These are phyloP conservation scores for Meyerozyma elateridarum DNA, from an alignment of 1,139 yeast species.

Conservation along the genomic window DNA sequence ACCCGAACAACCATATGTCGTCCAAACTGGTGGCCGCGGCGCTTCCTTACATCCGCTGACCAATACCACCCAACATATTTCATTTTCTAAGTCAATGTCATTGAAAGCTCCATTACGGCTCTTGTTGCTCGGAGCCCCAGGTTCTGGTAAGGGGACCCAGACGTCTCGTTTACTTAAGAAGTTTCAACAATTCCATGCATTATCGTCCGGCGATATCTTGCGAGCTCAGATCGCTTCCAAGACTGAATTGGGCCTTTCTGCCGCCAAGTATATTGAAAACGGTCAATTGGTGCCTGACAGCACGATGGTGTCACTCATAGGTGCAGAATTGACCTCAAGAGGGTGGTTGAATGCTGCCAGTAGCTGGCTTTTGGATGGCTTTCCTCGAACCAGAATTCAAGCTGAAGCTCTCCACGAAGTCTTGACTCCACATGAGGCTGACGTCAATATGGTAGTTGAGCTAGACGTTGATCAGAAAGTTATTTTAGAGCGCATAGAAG, in stretches of 20 bases:
- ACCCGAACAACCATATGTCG: no score
- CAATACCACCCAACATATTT: no score
- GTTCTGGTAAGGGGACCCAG: slow-evolving; percentile 91
- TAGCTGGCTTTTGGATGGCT: slow-evolving; percentile 84
- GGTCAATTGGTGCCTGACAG: slow-evolving; percentile 76
- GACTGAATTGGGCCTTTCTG: slow-evolving; percentile 56
- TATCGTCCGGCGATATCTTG: slow-evolving; percentile 82
- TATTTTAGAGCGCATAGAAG: slow-evolving; percentile 75
- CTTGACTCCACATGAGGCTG: slow-evolving; percentile 33
- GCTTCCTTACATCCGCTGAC: neutral
- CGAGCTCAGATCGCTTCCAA: slow-evolving; percentile 58
- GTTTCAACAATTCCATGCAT: slow-evolving; percentile 47
- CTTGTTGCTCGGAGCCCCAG: slow-evolving; percentile 85
- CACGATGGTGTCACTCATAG: slow-evolving; percentile 58
- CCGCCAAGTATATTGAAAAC: slow-evolving; percentile 47
- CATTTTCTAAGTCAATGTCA: no score
- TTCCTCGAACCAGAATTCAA: slow-evolving; percentile 76
- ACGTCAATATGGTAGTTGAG: slow-evolving; percentile 72
- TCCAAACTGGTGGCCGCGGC: no score
- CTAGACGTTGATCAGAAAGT: slow-evolving; percentile 77
- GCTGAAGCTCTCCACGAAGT: slow-evolving; percentile 55
- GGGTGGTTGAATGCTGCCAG: slow-evolving; percentile 44
- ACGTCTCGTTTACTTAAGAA: slow-evolving; percentile 57
- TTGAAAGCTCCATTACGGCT: slow-evolving; percentile 50
- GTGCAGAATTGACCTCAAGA: slow-evolving; percentile 38